A percentile compares a stretch with the other conserved stretches of the same genome.
These are phyloP conservation scores for Hibiscus trionum DNA, from an alignment of 345 rosid genomes.

Conservation along the genomic window DNA sequence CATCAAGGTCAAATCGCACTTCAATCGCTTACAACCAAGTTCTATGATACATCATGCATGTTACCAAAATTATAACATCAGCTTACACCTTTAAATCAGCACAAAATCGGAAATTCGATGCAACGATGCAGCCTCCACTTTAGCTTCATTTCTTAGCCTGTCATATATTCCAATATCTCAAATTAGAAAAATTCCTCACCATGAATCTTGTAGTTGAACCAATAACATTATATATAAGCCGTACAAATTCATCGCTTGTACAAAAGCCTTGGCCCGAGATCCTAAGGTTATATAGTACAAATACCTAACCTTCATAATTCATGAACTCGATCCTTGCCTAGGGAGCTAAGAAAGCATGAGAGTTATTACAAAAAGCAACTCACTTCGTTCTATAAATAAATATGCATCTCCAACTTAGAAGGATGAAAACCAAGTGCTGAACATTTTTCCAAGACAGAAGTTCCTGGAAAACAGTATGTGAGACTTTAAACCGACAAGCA, in stretches of 20 bases:
- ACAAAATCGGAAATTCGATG: not conserved
- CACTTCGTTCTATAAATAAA: not conserved
- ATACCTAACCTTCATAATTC: not conserved
- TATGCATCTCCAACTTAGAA: not conserved
- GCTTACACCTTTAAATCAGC: not conserved
- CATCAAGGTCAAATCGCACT: not conserved
- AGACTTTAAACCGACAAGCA: not conserved
- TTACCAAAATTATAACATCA: not conserved
- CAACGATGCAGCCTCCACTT: not conserved
- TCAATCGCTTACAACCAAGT: not conserved
- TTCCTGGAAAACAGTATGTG: not conserved
- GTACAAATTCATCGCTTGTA: not conserved
- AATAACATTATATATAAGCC: not conserved
- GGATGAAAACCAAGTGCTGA: not conserved
- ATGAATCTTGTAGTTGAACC: not conserved
- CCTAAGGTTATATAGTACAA: not conserved
- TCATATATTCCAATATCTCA: slow-evolving; percentile 4
- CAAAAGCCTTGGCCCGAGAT: not conserved
- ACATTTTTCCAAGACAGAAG: not conserved
- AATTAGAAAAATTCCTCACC: not conserved
- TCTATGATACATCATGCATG: not conserved
- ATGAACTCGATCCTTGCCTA: not conserved
- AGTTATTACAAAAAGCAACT: not conserved
- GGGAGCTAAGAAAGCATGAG: not conserved
- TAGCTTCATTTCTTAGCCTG: slow-evolving; percentile 16